Evolutionary conservation across 2,329 filamentous ascomycete genomes (phyloP).

Genomic region (Fusarium napiforme): DNA sequence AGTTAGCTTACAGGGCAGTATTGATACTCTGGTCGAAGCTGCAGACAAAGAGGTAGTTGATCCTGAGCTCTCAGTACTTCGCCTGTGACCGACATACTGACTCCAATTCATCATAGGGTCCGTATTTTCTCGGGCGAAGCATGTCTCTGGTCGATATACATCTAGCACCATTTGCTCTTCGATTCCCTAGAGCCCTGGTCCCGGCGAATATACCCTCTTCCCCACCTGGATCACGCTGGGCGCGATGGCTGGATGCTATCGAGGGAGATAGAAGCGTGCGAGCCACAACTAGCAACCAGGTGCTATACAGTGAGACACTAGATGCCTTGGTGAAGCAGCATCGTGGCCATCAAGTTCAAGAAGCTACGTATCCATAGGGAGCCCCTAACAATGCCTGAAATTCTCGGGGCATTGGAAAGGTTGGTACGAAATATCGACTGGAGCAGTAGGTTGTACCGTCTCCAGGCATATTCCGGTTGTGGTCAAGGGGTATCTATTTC

Average conservation of each 20-base stretch:
- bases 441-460: neutral
- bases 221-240: conserved; percentile 72
- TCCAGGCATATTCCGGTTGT: neutral
- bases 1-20: conserved; percentile 71
- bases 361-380: neutral
- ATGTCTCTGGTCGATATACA: conserved; percentile 77
- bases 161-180: conserved; percentile 78
- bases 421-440: neutral
- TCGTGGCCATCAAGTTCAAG: neutral
- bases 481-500: conserved; percentile 14
- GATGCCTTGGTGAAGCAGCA: conserved; percentile 57
- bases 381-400: neutral
- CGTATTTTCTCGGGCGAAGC: conserved; percentile 71
- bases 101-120: conserved; percentile 57
- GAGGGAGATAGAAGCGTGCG: conserved; percentile 71
- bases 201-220: conserved; percentile 75
- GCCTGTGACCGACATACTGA: neutral
- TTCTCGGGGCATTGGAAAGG: neutral
- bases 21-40: conserved; percentile 63
- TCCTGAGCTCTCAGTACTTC: no score
- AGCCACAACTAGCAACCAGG: conserved; percentile 73
- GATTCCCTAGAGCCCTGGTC: conserved; percentile 72
- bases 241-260: conserved; percentile 75
- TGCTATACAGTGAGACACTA: conserved; percentile 64
- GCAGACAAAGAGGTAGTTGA: conserved; percentile 55